These are phyloP conservation scores for Cucumis melo DNA, from an alignment of 306 rosid species.

Conservation along the genomic window DNA sequence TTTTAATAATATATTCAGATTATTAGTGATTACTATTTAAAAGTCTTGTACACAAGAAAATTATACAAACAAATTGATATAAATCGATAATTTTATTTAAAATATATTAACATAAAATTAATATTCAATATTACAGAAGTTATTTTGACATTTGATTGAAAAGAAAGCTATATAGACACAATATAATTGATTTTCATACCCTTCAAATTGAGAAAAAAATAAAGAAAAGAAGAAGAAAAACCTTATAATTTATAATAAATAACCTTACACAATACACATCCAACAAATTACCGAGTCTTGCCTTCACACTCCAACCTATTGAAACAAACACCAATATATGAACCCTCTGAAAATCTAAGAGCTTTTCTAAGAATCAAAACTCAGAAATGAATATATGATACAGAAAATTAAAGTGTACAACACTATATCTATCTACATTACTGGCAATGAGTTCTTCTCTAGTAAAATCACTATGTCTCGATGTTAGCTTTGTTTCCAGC, in stretches of 20 bases:
- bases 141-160: background rate
- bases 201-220: background rate
- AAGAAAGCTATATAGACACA: background rate
- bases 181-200: too few species aligned
- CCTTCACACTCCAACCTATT: background rate
- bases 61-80: too few species aligned
- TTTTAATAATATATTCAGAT: too few species aligned
- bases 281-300: background rate
- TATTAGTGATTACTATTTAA: too few species aligned
- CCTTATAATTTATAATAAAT: background rate
- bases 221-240: background rate
- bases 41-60: too few species aligned
- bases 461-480: slow-evolving; percentile 33
- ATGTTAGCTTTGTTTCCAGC: slow-evolving; percentile 95
- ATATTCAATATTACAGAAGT: background rate
- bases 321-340: background rate
- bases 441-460: slow-evolving; percentile 22
- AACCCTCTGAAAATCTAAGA: background rate
- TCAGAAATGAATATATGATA: background rate
- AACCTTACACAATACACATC: background rate
- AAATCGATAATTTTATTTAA: too few species aligned
- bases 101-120: too few species aligned
- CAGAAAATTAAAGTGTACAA: background rate
- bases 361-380: background rate
- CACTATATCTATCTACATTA: background rate